These are phyloP conservation scores for Colletotrichum spinosum DNA, from an alignment of 2,329 filamentous ascomycete genomes.

Conservation along the genomic window DNA sequence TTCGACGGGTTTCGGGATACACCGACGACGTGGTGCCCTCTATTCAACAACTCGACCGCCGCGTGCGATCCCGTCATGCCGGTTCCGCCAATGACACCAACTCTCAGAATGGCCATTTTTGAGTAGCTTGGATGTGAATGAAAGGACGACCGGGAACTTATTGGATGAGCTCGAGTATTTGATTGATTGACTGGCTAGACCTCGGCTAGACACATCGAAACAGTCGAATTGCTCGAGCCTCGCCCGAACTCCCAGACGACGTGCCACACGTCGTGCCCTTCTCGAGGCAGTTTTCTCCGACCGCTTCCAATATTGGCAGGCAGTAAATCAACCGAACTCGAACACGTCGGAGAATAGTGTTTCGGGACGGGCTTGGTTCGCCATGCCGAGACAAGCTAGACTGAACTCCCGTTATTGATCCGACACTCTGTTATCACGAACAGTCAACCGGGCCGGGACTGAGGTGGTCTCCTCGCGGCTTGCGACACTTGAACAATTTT, in stretches of 20 bases:
- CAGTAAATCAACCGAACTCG: too few relatives aligned
- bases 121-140: too few relatives aligned
- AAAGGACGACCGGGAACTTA: too few relatives aligned
- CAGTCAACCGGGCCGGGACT: too few relatives aligned
- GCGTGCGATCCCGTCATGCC: conserved; percentile 23
- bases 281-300: background rate
- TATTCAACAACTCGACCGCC: conserved; percentile 9
- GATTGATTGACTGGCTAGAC: too few relatives aligned
- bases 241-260: conserved; percentile 19
- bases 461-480: too few relatives aligned
- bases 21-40: conserved; percentile 17
- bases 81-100: conserved; percentile 14
- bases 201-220: background rate
- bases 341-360: conserved; percentile 2
- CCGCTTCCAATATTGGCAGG: too few relatives aligned
- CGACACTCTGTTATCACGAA: conserved; percentile 11
- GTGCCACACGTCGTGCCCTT: conserved; percentile 20
- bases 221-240: conserved; percentile 13
- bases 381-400: conserved; percentile 21
- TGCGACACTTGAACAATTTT: too few relatives aligned
- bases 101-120: conserved; percentile 4
- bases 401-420: conserved; percentile 21
- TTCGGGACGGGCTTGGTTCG: conserved; percentile 17
- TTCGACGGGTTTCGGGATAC: conserved; percentile 9
- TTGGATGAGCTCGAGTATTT: too few relatives aligned